Evolutionary conservation across 2,329 filamentous ascomycete genomes (phyloP).

Genomic region (Plectosphaerella plurivora): DNA sequence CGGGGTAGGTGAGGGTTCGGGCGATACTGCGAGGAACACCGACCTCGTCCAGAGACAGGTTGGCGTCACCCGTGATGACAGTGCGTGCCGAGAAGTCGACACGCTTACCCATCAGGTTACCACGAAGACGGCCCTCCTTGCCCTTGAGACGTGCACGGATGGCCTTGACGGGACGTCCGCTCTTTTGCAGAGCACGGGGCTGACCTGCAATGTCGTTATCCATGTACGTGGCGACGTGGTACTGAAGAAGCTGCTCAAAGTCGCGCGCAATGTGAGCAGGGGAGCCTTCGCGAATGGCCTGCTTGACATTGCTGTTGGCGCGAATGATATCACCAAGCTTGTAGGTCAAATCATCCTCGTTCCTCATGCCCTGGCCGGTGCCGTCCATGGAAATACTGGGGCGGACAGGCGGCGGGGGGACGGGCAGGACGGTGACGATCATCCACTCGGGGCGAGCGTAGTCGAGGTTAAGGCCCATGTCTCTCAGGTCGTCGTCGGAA

Average conservation of each 20-base stretch:
- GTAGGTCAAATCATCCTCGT: conserved; percentile 98
- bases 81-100: conserved; percentile 99
- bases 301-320: conserved; percentile 89
- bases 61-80: conserved; percentile 98
- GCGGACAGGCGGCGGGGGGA: conserved; percentile 90
- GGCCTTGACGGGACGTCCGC: conserved; percentile 91
- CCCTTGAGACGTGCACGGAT: conserved; percentile 97
- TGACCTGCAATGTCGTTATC: conserved; percentile 98
- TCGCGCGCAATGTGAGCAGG: conserved; percentile 87
- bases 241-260: conserved; percentile 89
- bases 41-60: conserved; percentile 93
- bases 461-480: conserved; percentile 89
- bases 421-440: conserved; percentile 90
- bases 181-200: conserved; percentile 93
- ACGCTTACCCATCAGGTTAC: conserved; percentile 99
- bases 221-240: conserved; percentile 99
- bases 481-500: conserved; percentile 70
- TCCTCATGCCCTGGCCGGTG: conserved; percentile 84
- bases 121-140: conserved; percentile 95
- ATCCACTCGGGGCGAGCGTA: conserved; percentile 98
- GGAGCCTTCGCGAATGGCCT: conserved; percentile 86
- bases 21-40: conserved; percentile 94
- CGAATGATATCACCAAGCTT: conserved; percentile 98
- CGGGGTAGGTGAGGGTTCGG: conserved; percentile 88
- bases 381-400: conserved; percentile 97